phyloP scores from a whole-genome alignment of 2,329 filamentous ascomycete genomes.

The Colletotrichum karsti region DNA sequence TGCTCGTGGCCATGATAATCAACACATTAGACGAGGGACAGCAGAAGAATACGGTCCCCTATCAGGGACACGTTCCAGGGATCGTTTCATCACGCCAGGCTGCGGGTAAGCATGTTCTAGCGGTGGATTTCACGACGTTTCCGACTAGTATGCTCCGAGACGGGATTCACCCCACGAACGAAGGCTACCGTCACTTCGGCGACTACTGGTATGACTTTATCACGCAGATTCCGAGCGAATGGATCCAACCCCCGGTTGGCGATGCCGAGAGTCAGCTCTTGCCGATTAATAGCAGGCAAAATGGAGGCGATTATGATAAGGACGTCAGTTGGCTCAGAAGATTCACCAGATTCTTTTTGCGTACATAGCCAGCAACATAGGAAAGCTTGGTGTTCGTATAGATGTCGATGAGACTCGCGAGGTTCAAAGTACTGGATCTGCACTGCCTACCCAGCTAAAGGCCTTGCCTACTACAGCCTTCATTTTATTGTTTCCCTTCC shows the following conservation, averaged over 20 bases:
- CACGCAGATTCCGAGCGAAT: constrained; percentile 41
- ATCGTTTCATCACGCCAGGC: constrained; percentile 36
- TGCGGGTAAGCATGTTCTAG: constrained; percentile 38
- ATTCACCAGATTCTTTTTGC: not conserved
- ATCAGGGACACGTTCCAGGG: constrained; percentile 37
- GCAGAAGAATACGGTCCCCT: constrained; percentile 34
- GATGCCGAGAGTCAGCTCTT: constrained; percentile 3
- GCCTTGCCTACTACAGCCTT: too few relatives aligned
- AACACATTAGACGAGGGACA: constrained; percentile 37
- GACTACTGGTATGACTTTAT: constrained; percentile 48
- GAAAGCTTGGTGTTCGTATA: too few relatives aligned
- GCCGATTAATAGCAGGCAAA: too few relatives aligned
- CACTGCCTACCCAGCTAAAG: too few relatives aligned
- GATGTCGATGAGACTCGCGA: too few relatives aligned
- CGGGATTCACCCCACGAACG: constrained; percentile 42
- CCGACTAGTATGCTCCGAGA: constrained; percentile 32
- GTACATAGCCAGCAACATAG: too few relatives aligned
- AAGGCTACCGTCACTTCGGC: constrained; percentile 42
- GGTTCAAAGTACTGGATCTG: too few relatives aligned
- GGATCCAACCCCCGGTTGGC: constrained; percentile 41
- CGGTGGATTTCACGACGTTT: constrained; percentile 42
- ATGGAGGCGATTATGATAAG: too few relatives aligned
- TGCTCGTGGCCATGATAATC: constrained; percentile 45
- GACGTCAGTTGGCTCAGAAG: not conserved
- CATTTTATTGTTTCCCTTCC: too few relatives aligned